Base-by-base conservation (phyloP, 495 filamentous ascomycete species). In the Hypoxylon perforatum region DNA sequence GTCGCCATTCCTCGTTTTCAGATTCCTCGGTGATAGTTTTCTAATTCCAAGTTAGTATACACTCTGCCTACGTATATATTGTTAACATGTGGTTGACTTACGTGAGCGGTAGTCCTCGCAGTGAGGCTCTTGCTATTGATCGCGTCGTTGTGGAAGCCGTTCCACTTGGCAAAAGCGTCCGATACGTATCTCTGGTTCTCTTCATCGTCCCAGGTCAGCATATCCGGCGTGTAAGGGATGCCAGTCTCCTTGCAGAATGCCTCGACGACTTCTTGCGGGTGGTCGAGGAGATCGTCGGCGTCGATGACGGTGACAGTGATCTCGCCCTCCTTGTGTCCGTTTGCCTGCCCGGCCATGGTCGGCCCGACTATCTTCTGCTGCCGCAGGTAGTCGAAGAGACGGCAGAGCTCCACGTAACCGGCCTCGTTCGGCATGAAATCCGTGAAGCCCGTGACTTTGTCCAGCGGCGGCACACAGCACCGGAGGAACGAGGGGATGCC, bases 61-160 rank as follows among this genome's bases (percentile, higher is more conserved):
- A n/a, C 33, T n/a, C n/a, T 10, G 0, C 0, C 15, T 10, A 35
- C 6, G 8, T 5, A n/a, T 7, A 41, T 48, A 3, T 39, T 3
- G 25, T 7, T 28, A 3, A 4, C n/a, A 17, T 42, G 39, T 17
- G 21, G 30, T 30, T 0, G 61, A 84, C 92, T 83, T 86, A 97
- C 93, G 70, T 91, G 85, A 39, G 71, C 76, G 38, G 74, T 56
- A 22, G 70, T 73, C 73, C 93, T 80, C 14, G 92, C 85, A 68
- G 87, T 89, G 65, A 99, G 76, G 41, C 85, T 87, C 49, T 81
- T 89, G 63, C 90, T 94, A 51, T 89, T 79, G 63, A 98, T 91
- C 15, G 92, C 95, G 81, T 97, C 94, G 51, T 98, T 91, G 72
- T 98, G 95, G 75, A 97, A 99, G 0, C 94, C 95, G 56, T 87